Conservation (phyloP, 2,329 filamentous ascomycete species). For the Rhynchosporium agropyri region DNA sequence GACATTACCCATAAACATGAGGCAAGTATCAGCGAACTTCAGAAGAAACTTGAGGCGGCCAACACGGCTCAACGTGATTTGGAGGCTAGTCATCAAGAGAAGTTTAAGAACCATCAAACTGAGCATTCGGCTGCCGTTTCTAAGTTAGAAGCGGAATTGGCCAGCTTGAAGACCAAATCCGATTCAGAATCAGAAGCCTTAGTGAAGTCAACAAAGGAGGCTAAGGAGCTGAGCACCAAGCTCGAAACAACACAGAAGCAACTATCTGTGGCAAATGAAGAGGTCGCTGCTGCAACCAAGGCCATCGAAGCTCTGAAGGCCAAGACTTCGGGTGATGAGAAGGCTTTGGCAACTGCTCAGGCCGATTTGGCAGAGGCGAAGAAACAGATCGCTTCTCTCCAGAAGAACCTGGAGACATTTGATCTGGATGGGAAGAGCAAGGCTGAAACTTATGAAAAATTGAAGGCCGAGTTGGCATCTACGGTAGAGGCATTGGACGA, state of each 20-base stretch:
- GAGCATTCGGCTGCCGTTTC: slow-evolving; percentile 51
- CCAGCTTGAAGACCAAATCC: slow-evolving; percentile 53
- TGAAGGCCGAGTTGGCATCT: slow-evolving; percentile 38
- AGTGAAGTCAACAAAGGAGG: slow-evolving; percentile 43
- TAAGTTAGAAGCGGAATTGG: slow-evolving; percentile 56
- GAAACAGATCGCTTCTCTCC: slow-evolving; percentile 51
- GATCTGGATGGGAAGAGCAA: slow-evolving; percentile 46
- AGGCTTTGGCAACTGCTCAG: slow-evolving; percentile 48
- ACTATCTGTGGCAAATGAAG: slow-evolving; percentile 46
- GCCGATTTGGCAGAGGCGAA: slow-evolving; percentile 43
- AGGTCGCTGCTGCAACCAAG: slow-evolving; percentile 30
- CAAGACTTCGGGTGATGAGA: slow-evolving; percentile 46
- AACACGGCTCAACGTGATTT: slow-evolving; percentile 51
- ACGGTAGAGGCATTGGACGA: slow-evolving; percentile 39
- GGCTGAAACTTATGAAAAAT: slow-evolving; percentile 39
- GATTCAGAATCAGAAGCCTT: slow-evolving; percentile 39
- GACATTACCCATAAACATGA: slow-evolving; percentile 57
- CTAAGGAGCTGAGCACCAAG: slow-evolving; percentile 54
- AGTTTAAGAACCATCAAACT: slow-evolving; percentile 50
- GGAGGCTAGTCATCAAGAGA: slow-evolving; percentile 50
- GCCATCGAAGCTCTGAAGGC: slow-evolving; percentile 47
- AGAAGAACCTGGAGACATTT: slow-evolving; percentile 53
- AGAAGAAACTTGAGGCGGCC: slow-evolving; percentile 59
- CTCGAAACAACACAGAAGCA: slow-evolving; percentile 48
- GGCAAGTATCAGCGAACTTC: slow-evolving; percentile 50